Evolutionary conservation across 140 eudicot species (phyloP).

Genomic region (Stevia rebaudiana): DNA sequence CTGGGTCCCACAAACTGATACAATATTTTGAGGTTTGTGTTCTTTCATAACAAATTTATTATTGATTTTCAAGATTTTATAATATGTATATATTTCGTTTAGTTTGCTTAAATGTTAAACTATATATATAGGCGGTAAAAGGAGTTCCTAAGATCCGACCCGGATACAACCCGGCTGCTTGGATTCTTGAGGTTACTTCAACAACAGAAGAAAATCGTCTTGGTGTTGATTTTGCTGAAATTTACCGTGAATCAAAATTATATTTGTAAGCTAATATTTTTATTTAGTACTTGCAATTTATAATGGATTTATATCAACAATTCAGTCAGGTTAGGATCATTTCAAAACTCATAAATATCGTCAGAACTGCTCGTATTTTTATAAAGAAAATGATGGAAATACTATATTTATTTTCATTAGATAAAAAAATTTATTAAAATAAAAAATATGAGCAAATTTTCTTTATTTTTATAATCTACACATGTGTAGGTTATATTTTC

Average conservation of each 20-base stretch:
- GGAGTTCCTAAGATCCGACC: conserved; percentile 61
- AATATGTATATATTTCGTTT: neutral
- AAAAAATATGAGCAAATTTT: too few relatives aligned
- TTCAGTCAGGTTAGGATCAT: too few relatives aligned
- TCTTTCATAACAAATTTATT: conserved; percentile 8
- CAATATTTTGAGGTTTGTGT: conserved; percentile 62
- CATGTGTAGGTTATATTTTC: too few relatives aligned
- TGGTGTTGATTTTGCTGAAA: conserved; percentile 61
- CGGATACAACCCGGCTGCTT: conserved; percentile 77
- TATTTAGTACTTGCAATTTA: neutral
- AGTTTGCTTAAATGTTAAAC: conserved; percentile 5
- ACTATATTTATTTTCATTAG: too few relatives aligned
- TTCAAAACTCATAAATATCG: too few relatives aligned
- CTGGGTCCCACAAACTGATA: conserved; percentile 58
- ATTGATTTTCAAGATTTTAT: neutral
- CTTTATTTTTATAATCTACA: too few relatives aligned
- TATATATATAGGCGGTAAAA: conserved; percentile 40
- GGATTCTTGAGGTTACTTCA: conserved; percentile 83
- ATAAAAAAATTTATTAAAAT: too few relatives aligned
- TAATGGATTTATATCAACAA: neutral
- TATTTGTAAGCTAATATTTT: conserved; percentile 41
- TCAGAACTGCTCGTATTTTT: too few relatives aligned
- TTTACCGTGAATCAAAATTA: conserved; percentile 55
- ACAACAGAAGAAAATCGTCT: conserved; percentile 67
- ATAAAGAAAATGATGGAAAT: too few relatives aligned